phyloP scores from a whole-genome alignment of 805 yeast genomes.

The Saccharomycopsis sp. region DNA sequence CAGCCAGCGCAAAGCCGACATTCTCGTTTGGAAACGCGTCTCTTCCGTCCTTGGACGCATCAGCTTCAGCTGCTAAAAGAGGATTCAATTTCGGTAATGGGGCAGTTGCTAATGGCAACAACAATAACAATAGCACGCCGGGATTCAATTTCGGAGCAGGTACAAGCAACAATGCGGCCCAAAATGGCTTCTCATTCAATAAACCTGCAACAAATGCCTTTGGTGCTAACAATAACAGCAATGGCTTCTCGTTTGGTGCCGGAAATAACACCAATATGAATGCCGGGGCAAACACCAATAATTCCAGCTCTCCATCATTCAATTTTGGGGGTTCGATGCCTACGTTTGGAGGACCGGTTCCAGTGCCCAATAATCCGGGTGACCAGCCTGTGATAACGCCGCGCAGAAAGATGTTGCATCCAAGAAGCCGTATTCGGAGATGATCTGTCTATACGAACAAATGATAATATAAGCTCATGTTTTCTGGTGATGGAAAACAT shows the following conservation, averaged over 20 bases:
- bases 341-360: neutral
- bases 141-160: neutral
- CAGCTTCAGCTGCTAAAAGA: neutral
- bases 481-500: too few relatives aligned
- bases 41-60: neutral
- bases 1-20: neutral
- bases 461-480: neutral
- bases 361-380: neutral
- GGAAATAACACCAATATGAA: neutral
- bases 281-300: neutral
- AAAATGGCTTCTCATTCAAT: neutral
- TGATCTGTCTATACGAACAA: too few relatives aligned
- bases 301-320: neutral
- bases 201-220: neutral
- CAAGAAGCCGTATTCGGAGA: neutral
- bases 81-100: constrained; percentile 2
- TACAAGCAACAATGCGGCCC: neutral
- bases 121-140: neutral
- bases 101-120: neutral
- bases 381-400: neutral
- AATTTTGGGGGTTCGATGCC: neutral
- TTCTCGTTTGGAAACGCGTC: neutral
- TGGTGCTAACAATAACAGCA: neutral
- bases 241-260: neutral
- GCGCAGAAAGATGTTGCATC: neutral